These are phyloP conservation scores for Rhodomyrtus tomentosa DNA, from an alignment of 345 rosid species.

Conservation along the genomic window DNA sequence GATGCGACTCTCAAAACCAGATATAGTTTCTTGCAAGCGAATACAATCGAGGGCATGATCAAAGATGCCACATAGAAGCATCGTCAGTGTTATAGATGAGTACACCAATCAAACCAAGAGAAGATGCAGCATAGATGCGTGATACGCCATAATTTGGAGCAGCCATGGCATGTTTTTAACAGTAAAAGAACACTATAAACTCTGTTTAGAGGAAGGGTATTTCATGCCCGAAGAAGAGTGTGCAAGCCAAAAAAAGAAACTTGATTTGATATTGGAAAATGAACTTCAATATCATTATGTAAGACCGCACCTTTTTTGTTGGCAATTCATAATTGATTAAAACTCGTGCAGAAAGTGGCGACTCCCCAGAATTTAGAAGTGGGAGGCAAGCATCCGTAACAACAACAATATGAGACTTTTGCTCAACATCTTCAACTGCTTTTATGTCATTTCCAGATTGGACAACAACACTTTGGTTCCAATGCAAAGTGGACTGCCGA, in stretches of 20 bases:
- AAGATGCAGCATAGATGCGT: neutral
- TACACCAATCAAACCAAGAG: neutral
- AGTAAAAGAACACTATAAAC: neutral
- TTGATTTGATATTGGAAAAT: neutral
- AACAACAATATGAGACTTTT: slow-evolving; percentile 54
- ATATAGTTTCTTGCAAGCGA: neutral
- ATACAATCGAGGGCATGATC: neutral
- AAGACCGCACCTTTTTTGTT: slow-evolving; percentile 48
- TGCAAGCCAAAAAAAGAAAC: neutral
- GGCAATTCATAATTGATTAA: slow-evolving; percentile 85
- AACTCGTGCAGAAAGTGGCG: slow-evolving; percentile 49
- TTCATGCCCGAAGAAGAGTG: neutral
- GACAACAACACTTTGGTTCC: slow-evolving; percentile 36
- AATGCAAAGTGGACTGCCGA: slow-evolving; percentile 35
- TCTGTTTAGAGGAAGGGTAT: neutral
- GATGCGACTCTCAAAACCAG: neutral
- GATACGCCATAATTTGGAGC: neutral
- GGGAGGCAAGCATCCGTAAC: slow-evolving; percentile 85
- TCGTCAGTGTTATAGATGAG: neutral
- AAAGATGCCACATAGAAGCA: neutral
- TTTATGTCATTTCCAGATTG: slow-evolving; percentile 27
- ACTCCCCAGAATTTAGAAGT: slow-evolving; percentile 49
- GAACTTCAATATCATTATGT: neutral
- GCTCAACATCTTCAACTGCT: slow-evolving; percentile 21
- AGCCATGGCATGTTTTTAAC: neutral